Base-by-base conservation (phyloP, 1,284 basidiomycete species). In the Dichomitus squalens region DNA sequence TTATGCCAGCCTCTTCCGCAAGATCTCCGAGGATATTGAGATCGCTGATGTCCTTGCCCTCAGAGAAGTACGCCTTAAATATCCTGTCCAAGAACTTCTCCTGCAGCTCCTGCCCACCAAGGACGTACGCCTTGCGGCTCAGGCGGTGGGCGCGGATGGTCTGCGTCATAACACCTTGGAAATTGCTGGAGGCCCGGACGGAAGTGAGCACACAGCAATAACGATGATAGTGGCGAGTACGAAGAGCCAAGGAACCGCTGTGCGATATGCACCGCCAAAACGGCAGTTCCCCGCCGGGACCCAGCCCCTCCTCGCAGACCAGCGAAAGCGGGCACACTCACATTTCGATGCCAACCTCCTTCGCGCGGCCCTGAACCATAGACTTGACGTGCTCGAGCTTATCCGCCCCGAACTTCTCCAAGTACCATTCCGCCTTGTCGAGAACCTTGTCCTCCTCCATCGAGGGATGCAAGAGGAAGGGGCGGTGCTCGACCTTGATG, bases 401-500 rank as follows among this genome's bases (percentile, higher is more conserved):
- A 44, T 87, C 86, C 64, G 79, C 75, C 12, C 89, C 89, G 29
- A 88, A 79, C 60, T 82, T 82, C 57, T 78, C 77, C 21, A 65
- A 54, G 68, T 86, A 80, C 66, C 80, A 82, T 49, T 79, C 80
- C 9, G 67, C 68, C 68, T 80, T 83, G 60, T 78, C 76, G n/a
- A 81, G 65, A 25, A 75, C 72, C 16, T 76, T 69, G 60, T 76
- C 75, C 39, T 79, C 76, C 9, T 78, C 73, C 44, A 84, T 75
- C 49, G 76, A 75, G 25, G 79, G 59, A 66, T 83, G 76, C 67
- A 93, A 80, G 55, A 88, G 75, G 77, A 87, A 93, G 0, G 92
- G 92, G 61, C 88, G 76, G 71, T 89, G 89, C 63, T 90, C 86
- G 69, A 93, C 74, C 58, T 88, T 81, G 75, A 93, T 90, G 9